Evolutionary conservation across 2,329 filamentous ascomycete genomes (phyloP), one percentile per base, ranked within the genome.

Genomic region (Didymella arachidicola): DNA sequence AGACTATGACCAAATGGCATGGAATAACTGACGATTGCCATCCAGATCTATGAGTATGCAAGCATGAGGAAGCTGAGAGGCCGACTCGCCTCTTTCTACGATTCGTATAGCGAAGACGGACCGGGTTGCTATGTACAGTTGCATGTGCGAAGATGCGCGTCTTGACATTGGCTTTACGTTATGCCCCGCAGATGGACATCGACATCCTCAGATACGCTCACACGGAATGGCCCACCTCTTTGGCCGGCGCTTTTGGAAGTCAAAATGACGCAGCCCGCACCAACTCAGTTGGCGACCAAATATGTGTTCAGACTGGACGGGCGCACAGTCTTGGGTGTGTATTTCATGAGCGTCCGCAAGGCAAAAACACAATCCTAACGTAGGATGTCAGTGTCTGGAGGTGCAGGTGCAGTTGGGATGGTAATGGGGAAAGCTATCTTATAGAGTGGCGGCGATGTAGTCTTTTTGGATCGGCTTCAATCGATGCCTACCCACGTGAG

Each of bases 371-470:
- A 4, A 49, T 22, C 10, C 57, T 64, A 8, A 63, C 16, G 7
- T 0, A 29, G 7, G 11, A 19, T 36, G 30, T 7, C 19, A 71
- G 70, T 74, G 7, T 70, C 70, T n/a, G 71, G 70, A 1, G 71
- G 71, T 7, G 64, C 65, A 6, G 69, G 71, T 16, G 69, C 67
- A 16, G 65, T 73, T 14, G 71, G 70, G 2, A 64, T 57, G 2
- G 60, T 59, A 0, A 60, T 72, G 8, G 68, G 67, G 2, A 64
- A 49, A 52, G 62, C 69, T 4, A 65, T 72, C 4, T 50, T 73
- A 16, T 67, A 73, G 38, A 69, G 64, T 42, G 70, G 71, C 11
- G 70, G 64, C 8, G 70, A 74, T 34, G 66, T 67, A 1, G 53
- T 68, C 8, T 64, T 69, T 27, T 30, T 70, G n/a, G 67, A 72